Evolutionary conservation across 169 alveolate species (phyloP), one percentile per base, ranked within the genome.

Genomic region (Plasmodium knowlesi): DNA sequence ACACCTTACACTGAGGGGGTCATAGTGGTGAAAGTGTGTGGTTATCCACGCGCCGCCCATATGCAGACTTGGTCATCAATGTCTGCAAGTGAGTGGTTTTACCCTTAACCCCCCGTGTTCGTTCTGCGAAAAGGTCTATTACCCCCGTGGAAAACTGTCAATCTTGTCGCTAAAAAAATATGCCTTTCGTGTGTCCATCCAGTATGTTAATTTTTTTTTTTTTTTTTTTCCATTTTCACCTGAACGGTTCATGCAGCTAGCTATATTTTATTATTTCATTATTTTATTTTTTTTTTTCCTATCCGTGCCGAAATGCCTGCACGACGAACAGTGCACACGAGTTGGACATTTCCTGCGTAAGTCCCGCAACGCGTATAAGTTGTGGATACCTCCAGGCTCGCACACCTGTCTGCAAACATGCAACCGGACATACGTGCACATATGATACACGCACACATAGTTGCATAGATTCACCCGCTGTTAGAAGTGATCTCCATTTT

Each of bases 281-380:
- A 9, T 30, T 83, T 71, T 70, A 30, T 83, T 70, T 34, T 39
- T 34, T 10, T 83, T 32, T 71, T 30, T 70, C 80, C 73, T 72
- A 34, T 70, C 54, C 28, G 92, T 83, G 46, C 43, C 43, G 39
- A 83, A 83, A 83, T 39, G 83, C 71, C 76, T 83, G 73, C 32
- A 67, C 70, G 46, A 83, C 73, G 41, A 39, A 70, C 74, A 61
- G 14, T 9, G 12, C 74, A 61, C 74, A 6, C 25, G 12, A 61
- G 74, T 61, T 14, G 32, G 74, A 61, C 10, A 61, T 22, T 61
- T 61, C 32, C 74, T 19, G 74, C 74, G 32, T 25, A 41, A 41
- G 30, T 10, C 28, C 37, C 46, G 67, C 30, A 32, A 39, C 50
- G 92, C 16, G 53, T 28, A 25, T 67, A 83, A 70, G 43, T 53